Base-by-base conservation (phyloP, 805 yeast species). In the Starmerella sirachaensis region DNA sequence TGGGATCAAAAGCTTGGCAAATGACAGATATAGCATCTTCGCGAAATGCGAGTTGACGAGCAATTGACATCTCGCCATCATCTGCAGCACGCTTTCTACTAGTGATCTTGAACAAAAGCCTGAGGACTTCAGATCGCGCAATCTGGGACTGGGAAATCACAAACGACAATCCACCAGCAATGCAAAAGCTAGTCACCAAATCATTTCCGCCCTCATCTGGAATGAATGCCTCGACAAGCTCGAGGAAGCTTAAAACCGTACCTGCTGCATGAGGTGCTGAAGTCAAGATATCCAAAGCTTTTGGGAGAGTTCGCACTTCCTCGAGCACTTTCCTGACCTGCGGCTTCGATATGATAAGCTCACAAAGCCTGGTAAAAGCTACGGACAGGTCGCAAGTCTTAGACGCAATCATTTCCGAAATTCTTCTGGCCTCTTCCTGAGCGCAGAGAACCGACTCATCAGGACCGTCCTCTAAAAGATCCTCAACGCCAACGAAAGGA, bases 401-500 rank as follows among this genome's bases (percentile, higher is more conserved):
- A 9, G 25, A 27, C 10, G 18, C 17, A 6, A 43, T 9, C 11
- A 18, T 18, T 6, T n/a, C 33, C 10, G 38, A 27, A 5, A 51
- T 35, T 31, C 47, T 38, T 11, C 29, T 33, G 9, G 52, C 45
- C 22, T 51, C 55, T 12, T 47, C 45, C 13, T 42, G 46, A 2
- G 52, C 52, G 14, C 42, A 40, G 2, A 43, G 37, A 4, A 40
- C 35, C 9, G 39, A 30, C 29, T 42, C 50, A 20, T 42, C 46
- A 3, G 46, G 48, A 8, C 48, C 43, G 5, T 45, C 66, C 45
- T 47, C 60, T 55, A 45, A 62, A 50, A 36, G 64, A 40, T 33
- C 63, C 61, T 42, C 65, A 31, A 68, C 59, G 60, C 73, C 53
- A 8, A 49, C 51, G 12, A 58, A 51, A 56, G 62, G 50, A 61